Evolutionary conservation across 2,329 filamentous ascomycete species (phyloP).

Genomic region (Nothophoma quercina): DNA sequence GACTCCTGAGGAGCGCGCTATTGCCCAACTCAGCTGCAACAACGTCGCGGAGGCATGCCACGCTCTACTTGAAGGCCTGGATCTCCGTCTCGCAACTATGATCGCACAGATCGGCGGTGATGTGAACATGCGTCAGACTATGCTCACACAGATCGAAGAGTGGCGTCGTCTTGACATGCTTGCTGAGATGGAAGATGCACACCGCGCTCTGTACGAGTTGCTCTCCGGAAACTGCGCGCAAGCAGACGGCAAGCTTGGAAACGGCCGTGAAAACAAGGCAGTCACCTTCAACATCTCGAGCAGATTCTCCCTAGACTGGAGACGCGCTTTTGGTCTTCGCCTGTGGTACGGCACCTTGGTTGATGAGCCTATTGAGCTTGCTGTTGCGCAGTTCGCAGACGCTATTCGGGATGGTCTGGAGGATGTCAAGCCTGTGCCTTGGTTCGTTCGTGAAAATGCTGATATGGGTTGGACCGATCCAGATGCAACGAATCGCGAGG

Average conservation of each 20-base stretch:
- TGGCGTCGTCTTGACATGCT: slow-evolving; percentile 86
- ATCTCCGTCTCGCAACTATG: slow-evolving; percentile 85
- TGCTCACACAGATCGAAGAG: slow-evolving; percentile 79
- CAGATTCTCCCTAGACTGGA: slow-evolving; percentile 88
- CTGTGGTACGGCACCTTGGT: slow-evolving; percentile 84
- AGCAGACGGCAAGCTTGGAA: slow-evolving; percentile 77
- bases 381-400: slow-evolving; percentile 75
- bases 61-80: slow-evolving; percentile 74
- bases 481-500: slow-evolving; percentile 68
- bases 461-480: slow-evolving; percentile 68
- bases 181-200: slow-evolving; percentile 83
- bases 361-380: slow-evolving; percentile 73
- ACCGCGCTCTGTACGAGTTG: slow-evolving; percentile 89
- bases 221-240: slow-evolving; percentile 86
- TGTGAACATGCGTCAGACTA: slow-evolving; percentile 71
- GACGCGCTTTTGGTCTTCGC: slow-evolving; percentile 88
- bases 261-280: slow-evolving; percentile 79
- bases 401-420: slow-evolving; percentile 78
- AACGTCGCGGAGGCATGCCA: slow-evolving; percentile 84
- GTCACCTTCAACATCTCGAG: slow-evolving; percentile 82
- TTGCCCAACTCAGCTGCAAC: slow-evolving; percentile 80
- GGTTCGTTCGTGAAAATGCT: slow-evolving; percentile 70
- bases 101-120: slow-evolving; percentile 85
- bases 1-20: slow-evolving; percentile 80
- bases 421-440: slow-evolving; percentile 71